Conservation (phyloP, 2,329 filamentous ascomycete species). For the Fusarium pilosicola region DNA sequence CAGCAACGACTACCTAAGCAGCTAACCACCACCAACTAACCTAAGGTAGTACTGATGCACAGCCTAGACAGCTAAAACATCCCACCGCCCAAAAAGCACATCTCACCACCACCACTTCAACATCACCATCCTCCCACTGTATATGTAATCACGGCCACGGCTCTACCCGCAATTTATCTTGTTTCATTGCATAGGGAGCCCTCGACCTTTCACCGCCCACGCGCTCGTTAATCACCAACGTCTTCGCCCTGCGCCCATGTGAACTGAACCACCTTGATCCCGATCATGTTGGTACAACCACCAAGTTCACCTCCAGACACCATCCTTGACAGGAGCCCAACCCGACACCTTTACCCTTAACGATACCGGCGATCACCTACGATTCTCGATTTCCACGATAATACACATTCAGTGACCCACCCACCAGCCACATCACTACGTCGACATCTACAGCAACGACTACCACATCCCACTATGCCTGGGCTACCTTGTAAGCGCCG, state of each 20-base stretch:
- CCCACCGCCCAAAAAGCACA: slow-evolving; percentile 36
- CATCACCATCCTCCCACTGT: slow-evolving; percentile 3
- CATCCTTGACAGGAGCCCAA: slow-evolving; percentile 51
- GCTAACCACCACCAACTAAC: neutral
- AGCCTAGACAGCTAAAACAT: slow-evolving; percentile 21
- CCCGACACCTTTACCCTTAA: slow-evolving; percentile 48
- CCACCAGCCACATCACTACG: neutral
- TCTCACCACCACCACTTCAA: slow-evolving; percentile 7
- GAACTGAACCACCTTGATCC: slow-evolving; percentile 44
- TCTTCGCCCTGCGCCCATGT: slow-evolving; percentile 46
- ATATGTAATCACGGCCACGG: slow-evolving; percentile 24
- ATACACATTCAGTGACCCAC: slow-evolving; percentile 12
- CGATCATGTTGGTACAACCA: slow-evolving; percentile 56
- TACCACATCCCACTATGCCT: slow-evolving; percentile 58
- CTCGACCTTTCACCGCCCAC: neutral
- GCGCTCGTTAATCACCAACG: slow-evolving; percentile 6
- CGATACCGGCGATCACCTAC: slow-evolving; percentile 55
- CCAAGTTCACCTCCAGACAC: slow-evolving; percentile 49
- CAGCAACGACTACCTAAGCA: slow-evolving; percentile 22
- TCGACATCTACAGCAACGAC: slow-evolving; percentile 3
- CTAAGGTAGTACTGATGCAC: neutral
- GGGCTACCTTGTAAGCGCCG: slow-evolving; percentile 63
- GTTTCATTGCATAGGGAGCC: neutral
- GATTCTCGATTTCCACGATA: slow-evolving; percentile 14
- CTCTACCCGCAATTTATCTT: neutral